Conservation (phyloP, 2,329 filamentous ascomycete genomes). For the Lojkania enalia region DNA sequence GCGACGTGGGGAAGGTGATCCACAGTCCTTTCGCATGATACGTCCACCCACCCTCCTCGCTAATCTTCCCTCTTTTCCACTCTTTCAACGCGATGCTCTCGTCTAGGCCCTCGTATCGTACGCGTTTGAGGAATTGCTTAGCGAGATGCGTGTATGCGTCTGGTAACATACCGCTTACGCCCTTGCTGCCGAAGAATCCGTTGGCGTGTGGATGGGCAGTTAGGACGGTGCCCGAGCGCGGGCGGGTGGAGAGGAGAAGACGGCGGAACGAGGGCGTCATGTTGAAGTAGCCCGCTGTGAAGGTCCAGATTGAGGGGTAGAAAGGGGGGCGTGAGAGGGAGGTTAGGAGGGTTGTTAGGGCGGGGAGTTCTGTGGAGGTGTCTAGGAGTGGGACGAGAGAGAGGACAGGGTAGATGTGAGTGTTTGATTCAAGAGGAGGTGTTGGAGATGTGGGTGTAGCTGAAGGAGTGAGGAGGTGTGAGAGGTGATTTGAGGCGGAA, state of each 20-base stretch:
- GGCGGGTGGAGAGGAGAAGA: slow-evolving; percentile 74
- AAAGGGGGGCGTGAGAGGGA: slow-evolving; percentile 69
- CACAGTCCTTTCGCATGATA: slow-evolving; percentile 98
- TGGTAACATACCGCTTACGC: slow-evolving; percentile 86
- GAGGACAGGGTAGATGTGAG: slow-evolving; percentile 75
- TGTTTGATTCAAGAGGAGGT: slow-evolving; percentile 44
- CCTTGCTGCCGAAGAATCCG: slow-evolving; percentile 87
- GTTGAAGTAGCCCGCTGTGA: slow-evolving; percentile 98
- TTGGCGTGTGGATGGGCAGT: slow-evolving; percentile 93
- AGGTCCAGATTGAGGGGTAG: slow-evolving; percentile 80
- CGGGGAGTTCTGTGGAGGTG: slow-evolving; percentile 85
- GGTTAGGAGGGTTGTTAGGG: slow-evolving; percentile 73
- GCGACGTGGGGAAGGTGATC: slow-evolving; percentile 68
- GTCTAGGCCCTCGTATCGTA: slow-evolving; percentile 56
- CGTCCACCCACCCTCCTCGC: slow-evolving; percentile 84
- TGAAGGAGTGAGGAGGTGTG: slow-evolving; percentile 64
- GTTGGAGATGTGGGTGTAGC: slow-evolving; percentile 33
- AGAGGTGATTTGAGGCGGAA: slow-evolving; percentile 68
- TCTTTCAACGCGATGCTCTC: slow-evolving; percentile 75
- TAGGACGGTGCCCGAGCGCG: slow-evolving; percentile 75
- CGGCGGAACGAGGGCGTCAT: slow-evolving; percentile 82
- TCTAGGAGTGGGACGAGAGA: slow-evolving; percentile 88
- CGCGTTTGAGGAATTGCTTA: slow-evolving; percentile 73
- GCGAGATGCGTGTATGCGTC: slow-evolving; percentile 90
- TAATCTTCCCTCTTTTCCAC: slow-evolving; percentile 82